Evolutionary conservation across 2,329 filamentous ascomycete genomes (phyloP), one percentile per base, ranked within the genome.

Genomic region (Hypoxylon sp.): DNA sequence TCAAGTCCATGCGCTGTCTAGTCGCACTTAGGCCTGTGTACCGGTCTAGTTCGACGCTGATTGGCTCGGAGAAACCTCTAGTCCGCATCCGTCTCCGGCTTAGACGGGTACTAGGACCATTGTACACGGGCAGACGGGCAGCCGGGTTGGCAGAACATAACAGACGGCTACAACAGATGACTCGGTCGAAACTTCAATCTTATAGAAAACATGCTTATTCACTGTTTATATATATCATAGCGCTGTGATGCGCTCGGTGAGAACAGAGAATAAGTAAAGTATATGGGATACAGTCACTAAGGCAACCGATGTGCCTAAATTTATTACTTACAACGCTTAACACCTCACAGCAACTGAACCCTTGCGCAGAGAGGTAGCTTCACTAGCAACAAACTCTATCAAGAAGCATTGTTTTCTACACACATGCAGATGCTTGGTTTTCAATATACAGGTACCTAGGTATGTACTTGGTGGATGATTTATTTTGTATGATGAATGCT

Each of bases 1-100:
- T 50, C 55, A 67, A 65, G 60, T 41, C 50, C 52, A 44, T 54
- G 45, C 38, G 37, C 47, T 45, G 49, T 53, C 56, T 58, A 55
- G 48, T 57, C 29, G 51, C 38, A 49, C 48, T 53, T 53, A 42
- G 49, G 23, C 38, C 42, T 52, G 45, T 42, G 35, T 27, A 37
- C 37, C 32, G 29, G 32, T 3, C 9, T 45, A 37, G 26, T 23
- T 16, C 9, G 2, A 2, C 12, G 21, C 20, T 66, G 37, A 66
- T 67, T 67, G 62, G 64, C 16, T 21, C 63, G 64, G 63, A 55
- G 57, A 63, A 67, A 63, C 59, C 44, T 13, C 57, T 67, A 54
- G 50, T 65, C 64, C 64, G 64, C 48, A 51, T 58, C 61, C 62
- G 62, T 43, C 55, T 61, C 60, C 58, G 59, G 62, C 55, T 52